A percentile compares a stretch with the other conserved stretches of the same genome.
Conservation (phyloP, 2,329 filamentous ascomycete species). For the Gyromitra esculenta region DNA sequence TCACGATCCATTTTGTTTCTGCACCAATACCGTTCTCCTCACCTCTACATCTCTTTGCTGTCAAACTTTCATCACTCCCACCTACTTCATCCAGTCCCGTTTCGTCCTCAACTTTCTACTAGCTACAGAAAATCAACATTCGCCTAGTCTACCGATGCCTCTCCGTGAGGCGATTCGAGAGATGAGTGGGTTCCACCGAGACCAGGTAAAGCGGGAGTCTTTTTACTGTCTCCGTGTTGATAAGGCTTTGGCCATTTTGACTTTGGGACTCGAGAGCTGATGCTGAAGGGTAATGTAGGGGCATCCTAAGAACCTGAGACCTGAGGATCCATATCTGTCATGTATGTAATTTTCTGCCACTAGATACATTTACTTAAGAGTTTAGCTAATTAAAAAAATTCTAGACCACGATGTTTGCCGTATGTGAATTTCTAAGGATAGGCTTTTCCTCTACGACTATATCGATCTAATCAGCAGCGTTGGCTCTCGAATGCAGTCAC, state of each 20-base stretch:
- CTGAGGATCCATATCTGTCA: constrained; percentile 75
- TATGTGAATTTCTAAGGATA: constrained; percentile 60
- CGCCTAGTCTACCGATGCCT: constrained; percentile 40
- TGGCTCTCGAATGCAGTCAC: constrained; percentile 70
- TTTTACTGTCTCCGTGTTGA: neutral
- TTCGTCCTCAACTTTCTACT: neutral
- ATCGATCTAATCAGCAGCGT: constrained; percentile 38
- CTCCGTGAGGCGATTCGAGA: constrained; percentile 52
- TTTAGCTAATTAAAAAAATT: constrained; percentile 35
- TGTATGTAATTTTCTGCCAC: constrained; percentile 66
- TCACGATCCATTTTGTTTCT: constrained; percentile 34
- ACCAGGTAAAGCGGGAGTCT: constrained; percentile 44
- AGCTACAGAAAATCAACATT: constrained; percentile 14
- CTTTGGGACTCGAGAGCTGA: constrained; percentile 32
- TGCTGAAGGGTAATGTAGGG: constrained; percentile 45
- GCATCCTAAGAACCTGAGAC: constrained; percentile 58
- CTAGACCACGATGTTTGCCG: constrained; percentile 73
- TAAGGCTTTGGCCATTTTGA: neutral
- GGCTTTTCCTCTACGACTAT: constrained; percentile 7
- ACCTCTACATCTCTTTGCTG: constrained; percentile 42
- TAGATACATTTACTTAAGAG: neutral
- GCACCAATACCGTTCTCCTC: constrained; percentile 20
- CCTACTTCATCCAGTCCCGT: constrained; percentile 4
- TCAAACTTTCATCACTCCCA: constrained; percentile 22
- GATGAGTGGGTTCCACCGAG: constrained; percentile 46